phyloP scores from a whole-genome alignment of 2,329 filamentous ascomycete species.

The Ophiocordyceps camponoti-floridani region DNA sequence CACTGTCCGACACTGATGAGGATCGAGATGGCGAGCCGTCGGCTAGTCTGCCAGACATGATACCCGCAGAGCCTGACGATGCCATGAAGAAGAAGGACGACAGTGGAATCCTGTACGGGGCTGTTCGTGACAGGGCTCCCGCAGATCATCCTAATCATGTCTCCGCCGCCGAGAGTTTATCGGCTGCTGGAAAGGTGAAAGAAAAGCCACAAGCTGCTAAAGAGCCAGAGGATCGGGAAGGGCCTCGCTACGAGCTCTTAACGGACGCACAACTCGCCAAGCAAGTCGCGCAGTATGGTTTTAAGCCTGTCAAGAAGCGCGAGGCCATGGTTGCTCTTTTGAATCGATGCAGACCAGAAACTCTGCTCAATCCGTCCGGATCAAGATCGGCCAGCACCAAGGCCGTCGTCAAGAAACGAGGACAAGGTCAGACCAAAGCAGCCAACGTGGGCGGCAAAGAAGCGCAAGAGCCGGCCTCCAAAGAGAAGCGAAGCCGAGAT shows the following conservation, averaged over 20 bases:
- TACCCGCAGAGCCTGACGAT: slow-evolving; percentile 1
- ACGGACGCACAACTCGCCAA: slow-evolving; percentile 45
- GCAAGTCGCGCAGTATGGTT: slow-evolving; percentile 47
- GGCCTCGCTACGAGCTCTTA: slow-evolving; percentile 41
- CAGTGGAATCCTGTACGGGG: slow-evolving; percentile 5
- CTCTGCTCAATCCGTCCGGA: neutral
- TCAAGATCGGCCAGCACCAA: slow-evolving; percentile 1
- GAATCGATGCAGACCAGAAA: slow-evolving; percentile 50
- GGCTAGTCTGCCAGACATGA: slow-evolving; percentile 8
- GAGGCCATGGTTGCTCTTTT: slow-evolving; percentile 52
- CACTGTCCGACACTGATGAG: neutral
- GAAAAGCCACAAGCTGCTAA: neutral
- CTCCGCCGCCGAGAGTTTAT: neutral
- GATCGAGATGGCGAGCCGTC: slow-evolving; percentile 6
- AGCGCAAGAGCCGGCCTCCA: neutral
- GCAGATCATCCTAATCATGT: neutral
- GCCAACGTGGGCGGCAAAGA: neutral
- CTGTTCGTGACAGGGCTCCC: neutral
- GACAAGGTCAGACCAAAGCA: neutral
- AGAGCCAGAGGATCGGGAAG: slow-evolving; percentile 1
- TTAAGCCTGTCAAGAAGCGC: slow-evolving; percentile 53
- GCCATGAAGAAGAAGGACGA: slow-evolving; percentile 1
- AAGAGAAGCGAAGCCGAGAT: slow-evolving; percentile 13
- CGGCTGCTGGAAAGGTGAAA: slow-evolving; percentile 1
- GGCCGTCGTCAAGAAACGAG: neutral